A percentile compares a stretch with the other conserved stretches of the same genome.
Evolutionary conservation across 108 stramenopile genomes (phyloP).

Genomic region (Nitzschia putrida): DNA sequence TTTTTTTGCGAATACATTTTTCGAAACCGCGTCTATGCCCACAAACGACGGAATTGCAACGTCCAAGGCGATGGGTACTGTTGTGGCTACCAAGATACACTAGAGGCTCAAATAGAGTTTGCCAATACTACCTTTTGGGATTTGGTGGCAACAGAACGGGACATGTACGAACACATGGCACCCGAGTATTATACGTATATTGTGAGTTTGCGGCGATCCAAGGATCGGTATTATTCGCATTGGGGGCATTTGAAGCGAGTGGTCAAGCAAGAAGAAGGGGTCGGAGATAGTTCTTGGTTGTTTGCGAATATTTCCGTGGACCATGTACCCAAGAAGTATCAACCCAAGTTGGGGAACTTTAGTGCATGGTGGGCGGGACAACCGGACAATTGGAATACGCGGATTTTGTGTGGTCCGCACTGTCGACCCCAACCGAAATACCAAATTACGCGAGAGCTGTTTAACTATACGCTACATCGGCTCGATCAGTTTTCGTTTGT

Average conservation of each 20-base stretch:
- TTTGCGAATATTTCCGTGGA: constrained; percentile 18
- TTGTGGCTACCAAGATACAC: constrained; percentile 19
- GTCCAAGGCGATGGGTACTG: constrained; percentile 34
- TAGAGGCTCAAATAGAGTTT: constrained; percentile 15
- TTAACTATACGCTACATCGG: constrained; percentile 33
- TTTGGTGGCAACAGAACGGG: constrained; percentile 41
- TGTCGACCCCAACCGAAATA: constrained; percentile 35
- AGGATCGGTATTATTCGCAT: constrained; percentile 38
- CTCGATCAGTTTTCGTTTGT: constrained; percentile 25
- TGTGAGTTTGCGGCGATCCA: constrained; percentile 32
- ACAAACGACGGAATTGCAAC: constrained; percentile 37
- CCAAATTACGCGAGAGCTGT: constrained; percentile 32
- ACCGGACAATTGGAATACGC: constrained; percentile 48
- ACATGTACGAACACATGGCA: constrained; percentile 33
- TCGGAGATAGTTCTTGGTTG: constrained; percentile 13
- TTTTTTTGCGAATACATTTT: constrained; percentile 23
- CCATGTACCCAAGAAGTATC: not conserved
- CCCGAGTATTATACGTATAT: constrained; percentile 31
- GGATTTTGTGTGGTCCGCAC: constrained; percentile 37
- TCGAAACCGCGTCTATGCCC: constrained; percentile 10
- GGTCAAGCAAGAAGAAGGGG: not conserved
- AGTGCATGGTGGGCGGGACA: constrained; percentile 32
- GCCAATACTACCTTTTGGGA: constrained; percentile 29
- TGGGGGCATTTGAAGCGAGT: constrained; percentile 32
- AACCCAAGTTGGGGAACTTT: not conserved